A percentile compares a stretch with the other conserved stretches of the same genome.
These are phyloP conservation scores for Aspergillus sp. DNA, from an alignment of 2,329 filamentous ascomycete genomes.

Conservation along the genomic window DNA sequence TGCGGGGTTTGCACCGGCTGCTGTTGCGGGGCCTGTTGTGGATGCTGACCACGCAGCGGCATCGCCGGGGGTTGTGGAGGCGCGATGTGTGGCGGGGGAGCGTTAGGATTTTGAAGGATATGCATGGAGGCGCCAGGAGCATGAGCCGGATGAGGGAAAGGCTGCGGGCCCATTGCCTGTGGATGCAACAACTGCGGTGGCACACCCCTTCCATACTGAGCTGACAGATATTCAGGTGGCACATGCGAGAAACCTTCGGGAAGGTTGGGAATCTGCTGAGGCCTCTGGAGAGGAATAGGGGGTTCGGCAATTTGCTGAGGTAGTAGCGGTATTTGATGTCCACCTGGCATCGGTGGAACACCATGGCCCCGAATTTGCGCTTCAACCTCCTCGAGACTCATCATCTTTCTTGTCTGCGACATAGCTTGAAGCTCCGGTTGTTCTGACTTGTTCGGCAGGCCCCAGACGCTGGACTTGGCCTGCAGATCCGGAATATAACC, in stretches of 20 bases:
- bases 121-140: slow-evolving; percentile 62
- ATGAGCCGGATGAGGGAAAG: slow-evolving; percentile 43
- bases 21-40: slow-evolving; percentile 35
- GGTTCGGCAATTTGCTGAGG: slow-evolving; percentile 29
- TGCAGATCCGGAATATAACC: slow-evolving; percentile 86
- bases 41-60: slow-evolving; percentile 36
- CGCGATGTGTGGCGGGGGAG: slow-evolving; percentile 50
- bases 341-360: slow-evolving; percentile 22
- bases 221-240: slow-evolving; percentile 51
- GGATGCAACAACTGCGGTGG: slow-evolving; percentile 38
- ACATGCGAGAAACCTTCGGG: slow-evolving; percentile 35
- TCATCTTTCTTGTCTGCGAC: slow-evolving; percentile 68
- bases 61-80: slow-evolving; percentile 39
- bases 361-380: slow-evolving; percentile 79
- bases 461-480: slow-evolving; percentile 92
- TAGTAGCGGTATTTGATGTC: slow-evolving; percentile 29
- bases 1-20: slow-evolving; percentile 34
- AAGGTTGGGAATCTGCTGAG: slow-evolving; percentile 30
- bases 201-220: slow-evolving; percentile 34
- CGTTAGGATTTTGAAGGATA: slow-evolving; percentile 64
- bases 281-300: slow-evolving; percentile 32
- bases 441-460: slow-evolving; percentile 52
- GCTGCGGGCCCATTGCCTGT: slow-evolving; percentile 43
- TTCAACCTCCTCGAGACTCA: slow-evolving; percentile 97
- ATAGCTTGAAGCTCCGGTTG: slow-evolving; percentile 4